phyloP scores from a whole-genome alignment of 2,329 filamentous ascomycete genomes.

The Dendryphion nanum region DNA sequence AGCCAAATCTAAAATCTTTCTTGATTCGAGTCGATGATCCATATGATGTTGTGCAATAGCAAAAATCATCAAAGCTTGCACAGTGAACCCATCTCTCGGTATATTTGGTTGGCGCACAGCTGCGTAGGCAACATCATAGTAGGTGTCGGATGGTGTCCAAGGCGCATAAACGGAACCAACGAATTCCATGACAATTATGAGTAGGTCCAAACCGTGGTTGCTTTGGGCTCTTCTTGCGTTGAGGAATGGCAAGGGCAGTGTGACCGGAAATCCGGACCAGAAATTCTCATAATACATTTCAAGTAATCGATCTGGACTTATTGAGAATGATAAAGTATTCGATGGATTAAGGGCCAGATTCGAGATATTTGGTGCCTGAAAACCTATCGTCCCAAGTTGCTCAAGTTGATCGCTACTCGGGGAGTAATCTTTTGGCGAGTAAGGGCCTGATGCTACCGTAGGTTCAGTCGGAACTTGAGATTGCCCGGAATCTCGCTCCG shows the following conservation, averaged over 20 bases:
- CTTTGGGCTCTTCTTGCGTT: conserved; percentile 17
- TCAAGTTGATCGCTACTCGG: conserved; percentile 3
- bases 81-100: conserved; percentile 49
- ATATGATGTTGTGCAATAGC: conserved; percentile 77
- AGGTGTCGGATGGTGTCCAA: conserved; percentile 27
- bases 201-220: conserved; percentile 20
- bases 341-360: conserved; percentile 1
- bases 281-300: conserved; percentile 46
- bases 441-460: conserved; percentile 1
- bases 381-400: conserved; percentile 5
- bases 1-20: conserved; percentile 64
- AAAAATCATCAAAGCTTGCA: conserved; percentile 76
- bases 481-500: neutral
- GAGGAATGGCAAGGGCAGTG: conserved; percentile 48
- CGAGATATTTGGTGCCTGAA: conserved; percentile 1
- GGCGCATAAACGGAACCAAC: conserved; percentile 34
- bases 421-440: conserved; percentile 2
- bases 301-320: conserved; percentile 26
- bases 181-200: conserved; percentile 28
- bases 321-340: conserved; percentile 15
- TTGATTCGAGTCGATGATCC: conserved; percentile 64
- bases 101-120: conserved; percentile 17
- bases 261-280: conserved; percentile 53
- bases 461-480: neutral
- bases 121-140: conserved; percentile 20